These are phyloP conservation scores for Cyanidiococcus yangmingshanensis DNA, from an alignment of 23 red algal species.

Conservation along the genomic window DNA sequence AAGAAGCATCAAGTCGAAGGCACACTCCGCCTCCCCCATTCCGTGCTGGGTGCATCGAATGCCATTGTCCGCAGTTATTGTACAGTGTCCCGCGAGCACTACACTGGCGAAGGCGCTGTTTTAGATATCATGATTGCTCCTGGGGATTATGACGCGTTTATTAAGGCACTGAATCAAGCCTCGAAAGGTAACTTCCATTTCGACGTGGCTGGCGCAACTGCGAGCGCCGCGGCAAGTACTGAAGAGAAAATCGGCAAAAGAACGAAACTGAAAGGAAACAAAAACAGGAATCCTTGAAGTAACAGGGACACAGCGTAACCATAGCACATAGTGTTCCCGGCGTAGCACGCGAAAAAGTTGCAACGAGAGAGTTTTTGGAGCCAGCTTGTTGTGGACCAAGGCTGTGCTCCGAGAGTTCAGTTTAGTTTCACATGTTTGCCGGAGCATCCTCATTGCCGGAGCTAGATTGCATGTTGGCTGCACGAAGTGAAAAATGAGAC, in stretches of 20 bases:
- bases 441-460: too few species aligned
- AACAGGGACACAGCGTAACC: too few species aligned
- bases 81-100: conserved; percentile 39
- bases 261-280: neutral
- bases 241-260: neutral
- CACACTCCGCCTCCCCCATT: conserved; percentile 32
- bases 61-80: conserved; percentile 34
- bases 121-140: conserved; percentile 48
- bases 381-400: too few species aligned
- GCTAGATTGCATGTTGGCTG: too few species aligned
- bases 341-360: too few species aligned
- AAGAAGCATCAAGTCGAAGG: conserved; percentile 55
- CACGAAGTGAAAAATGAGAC: too few species aligned
- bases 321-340: too few species aligned
- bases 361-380: too few species aligned
- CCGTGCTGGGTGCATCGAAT: conserved; percentile 30
- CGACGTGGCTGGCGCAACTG: conserved; percentile 18
- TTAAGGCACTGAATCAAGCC: conserved; percentile 40
- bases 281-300: too few species aligned
- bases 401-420: too few species aligned
- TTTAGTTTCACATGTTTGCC: too few species aligned
- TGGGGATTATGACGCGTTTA: conserved; percentile 63
- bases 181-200: conserved; percentile 80
- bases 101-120: conserved; percentile 37
- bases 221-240: neutral